Percentiles rank a stretch among this genome's conserved stretches.
Evolutionary conservation across 495 filamentous ascomycete genomes (phyloP).

Genomic region (Penicillium canariense): DNA sequence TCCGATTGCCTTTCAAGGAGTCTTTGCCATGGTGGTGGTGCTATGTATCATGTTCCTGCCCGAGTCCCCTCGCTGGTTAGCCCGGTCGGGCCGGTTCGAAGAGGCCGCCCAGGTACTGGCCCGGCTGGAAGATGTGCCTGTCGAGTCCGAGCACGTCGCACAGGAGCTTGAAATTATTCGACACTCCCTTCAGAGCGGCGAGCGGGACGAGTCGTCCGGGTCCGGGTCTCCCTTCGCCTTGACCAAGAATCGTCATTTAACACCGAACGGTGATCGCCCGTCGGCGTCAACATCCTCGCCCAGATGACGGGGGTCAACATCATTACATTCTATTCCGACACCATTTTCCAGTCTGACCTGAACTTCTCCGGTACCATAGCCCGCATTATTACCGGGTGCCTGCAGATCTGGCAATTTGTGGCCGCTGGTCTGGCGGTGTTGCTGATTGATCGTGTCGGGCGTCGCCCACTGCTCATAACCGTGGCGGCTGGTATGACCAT

Average conservation of each 20-base stretch:
- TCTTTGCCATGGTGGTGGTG: slow-evolving; percentile 53
- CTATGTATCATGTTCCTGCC: slow-evolving; percentile 50
- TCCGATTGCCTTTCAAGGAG: slow-evolving; percentile 63
- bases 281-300: too few species aligned
- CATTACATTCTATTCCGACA: slow-evolving; percentile 24
- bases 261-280: too few species aligned
- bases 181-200: too few species aligned
- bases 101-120: not conserved
- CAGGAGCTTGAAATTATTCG: too few species aligned
- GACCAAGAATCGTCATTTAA: too few species aligned
- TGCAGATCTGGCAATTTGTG: too few species aligned
- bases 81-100: not conserved
- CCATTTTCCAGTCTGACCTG: slow-evolving; percentile 27
- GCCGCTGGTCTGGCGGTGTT: slow-evolving; percentile 22
- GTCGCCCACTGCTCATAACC: slow-evolving; percentile 37
- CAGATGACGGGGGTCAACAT: slow-evolving; percentile 26
- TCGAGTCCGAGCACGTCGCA: too few species aligned
- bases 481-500: slow-evolving; percentile 39
- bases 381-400: too few species aligned
- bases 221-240: too few species aligned
- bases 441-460: slow-evolving; percentile 26
- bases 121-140: too few species aligned
- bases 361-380: slow-evolving; percentile 15
- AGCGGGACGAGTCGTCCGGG: too few species aligned
- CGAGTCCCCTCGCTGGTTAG: slow-evolving; percentile 39